Percentiles rank a stretch among this genome's conserved stretches.
phyloP scores from a whole-genome alignment of 192 early-diverging fungal genomes.

The Linnemannia exigua region DNA sequence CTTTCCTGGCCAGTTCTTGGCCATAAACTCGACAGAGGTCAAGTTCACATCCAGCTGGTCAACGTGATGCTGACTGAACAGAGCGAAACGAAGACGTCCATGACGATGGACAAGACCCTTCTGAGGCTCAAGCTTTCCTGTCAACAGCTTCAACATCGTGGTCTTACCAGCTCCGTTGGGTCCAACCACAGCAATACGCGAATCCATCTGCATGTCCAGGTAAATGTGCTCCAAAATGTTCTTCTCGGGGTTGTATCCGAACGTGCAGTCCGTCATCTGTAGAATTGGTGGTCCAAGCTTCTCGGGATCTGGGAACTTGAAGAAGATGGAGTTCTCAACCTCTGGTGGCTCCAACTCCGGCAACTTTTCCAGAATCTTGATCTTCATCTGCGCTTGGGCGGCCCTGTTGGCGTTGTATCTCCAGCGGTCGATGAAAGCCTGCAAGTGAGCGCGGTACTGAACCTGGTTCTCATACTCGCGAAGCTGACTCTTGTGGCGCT shows the following conservation, averaged over 20 bases:
- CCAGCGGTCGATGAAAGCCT: slow-evolving; percentile 99
- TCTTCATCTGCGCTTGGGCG: slow-evolving; percentile 97
- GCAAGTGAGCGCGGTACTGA: slow-evolving; percentile 93
- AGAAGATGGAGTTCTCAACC: slow-evolving; percentile 82
- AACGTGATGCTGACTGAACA: slow-evolving; percentile 98
- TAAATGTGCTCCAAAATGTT: slow-evolving; percentile 89
- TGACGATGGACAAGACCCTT: slow-evolving; percentile 90
- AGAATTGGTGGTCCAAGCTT: slow-evolving; percentile 96
- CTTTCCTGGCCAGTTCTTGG: slow-evolving; percentile 89
- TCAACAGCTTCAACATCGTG: slow-evolving; percentile 94
- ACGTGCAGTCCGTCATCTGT: slow-evolving; percentile 93
- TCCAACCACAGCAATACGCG: slow-evolving; percentile 98
- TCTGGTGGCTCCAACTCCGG: slow-evolving; percentile 92
- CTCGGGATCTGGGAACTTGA: slow-evolving; percentile 95
- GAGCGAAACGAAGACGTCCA: slow-evolving; percentile 92
- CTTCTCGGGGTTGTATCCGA: slow-evolving; percentile 86
- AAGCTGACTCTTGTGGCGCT: slow-evolving; percentile 91
- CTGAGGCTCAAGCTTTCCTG: slow-evolving; percentile 84
- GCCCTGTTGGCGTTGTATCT: slow-evolving; percentile 98
- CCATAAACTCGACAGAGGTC: slow-evolving; percentile 91
- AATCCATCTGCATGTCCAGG: slow-evolving; percentile 97
- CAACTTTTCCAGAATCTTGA: slow-evolving; percentile 98
- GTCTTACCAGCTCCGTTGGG: slow-evolving; percentile 99
- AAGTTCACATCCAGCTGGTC: slow-evolving; percentile 94
- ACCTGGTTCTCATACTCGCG: slow-evolving; percentile 98